Evolutionary conservation across 805 yeast species (phyloP).

Genomic region (Lachancea mirantina): DNA sequence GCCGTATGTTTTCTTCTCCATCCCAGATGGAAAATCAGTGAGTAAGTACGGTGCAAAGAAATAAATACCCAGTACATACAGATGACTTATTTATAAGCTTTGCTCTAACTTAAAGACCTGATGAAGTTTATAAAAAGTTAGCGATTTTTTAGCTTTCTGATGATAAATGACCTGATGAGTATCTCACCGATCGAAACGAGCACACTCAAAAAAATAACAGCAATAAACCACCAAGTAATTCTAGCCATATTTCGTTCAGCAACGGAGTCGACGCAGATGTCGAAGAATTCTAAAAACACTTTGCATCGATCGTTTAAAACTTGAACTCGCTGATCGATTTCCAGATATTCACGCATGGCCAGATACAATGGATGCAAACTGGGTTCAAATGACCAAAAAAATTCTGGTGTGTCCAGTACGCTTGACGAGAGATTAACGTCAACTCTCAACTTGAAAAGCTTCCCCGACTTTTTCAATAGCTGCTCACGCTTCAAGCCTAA

Average conservation of each 20-base stretch:
- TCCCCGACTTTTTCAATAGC: conserved; percentile 80
- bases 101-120: background rate
- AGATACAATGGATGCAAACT: conserved; percentile 85
- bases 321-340: conserved; percentile 90
- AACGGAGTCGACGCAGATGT: conserved; percentile 86
- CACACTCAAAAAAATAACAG: conserved; percentile 71
- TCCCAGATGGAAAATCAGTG: conserved; percentile 90
- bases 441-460: conserved; percentile 79
- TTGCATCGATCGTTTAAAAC: conserved; percentile 90
- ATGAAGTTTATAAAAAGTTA: background rate
- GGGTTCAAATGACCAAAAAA: conserved; percentile 94
- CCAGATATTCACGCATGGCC: conserved; percentile 87
- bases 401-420: conserved; percentile 90
- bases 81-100: background rate
- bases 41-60: conserved; percentile 69
- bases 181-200: conserved; percentile 71
- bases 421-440: conserved; percentile 90
- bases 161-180: conserved; percentile 47
- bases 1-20: conserved; percentile 76
- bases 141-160: conserved; percentile 20
- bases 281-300: conserved; percentile 88
- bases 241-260: conserved; percentile 89
- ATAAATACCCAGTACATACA: conserved; percentile 18
- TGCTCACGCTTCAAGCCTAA: conserved; percentile 81
- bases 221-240: conserved; percentile 83